Base-by-base conservation (phyloP, 1,284 basidiomycete species). In the Cutaneotrichosporon cavernicola region DNA sequence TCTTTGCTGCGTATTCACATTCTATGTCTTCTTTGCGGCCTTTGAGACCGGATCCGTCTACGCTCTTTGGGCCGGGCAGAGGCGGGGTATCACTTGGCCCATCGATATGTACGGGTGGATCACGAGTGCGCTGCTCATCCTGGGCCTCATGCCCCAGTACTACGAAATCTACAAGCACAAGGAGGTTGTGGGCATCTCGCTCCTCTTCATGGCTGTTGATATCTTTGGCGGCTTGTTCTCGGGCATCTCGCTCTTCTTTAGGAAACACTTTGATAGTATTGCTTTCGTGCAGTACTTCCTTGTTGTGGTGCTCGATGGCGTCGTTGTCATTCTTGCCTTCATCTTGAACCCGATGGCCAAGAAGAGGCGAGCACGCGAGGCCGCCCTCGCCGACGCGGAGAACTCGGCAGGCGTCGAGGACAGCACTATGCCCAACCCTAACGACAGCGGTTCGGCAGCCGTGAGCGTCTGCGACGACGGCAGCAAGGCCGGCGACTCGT, bases 181-280 rank as follows among this genome's bases (percentile, higher is more conserved):
- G 67, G 87, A 90, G 74, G 90, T 92, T 51, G 79, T 88, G 32
- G 90, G 90, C 6, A 87, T 93, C 64, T 89, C 87, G 1, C 79
- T 89, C 56, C 52, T 82, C 4, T 91, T 92, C 80, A 88, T 92
- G 82, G 69, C 80, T 1, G 83, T 91, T 59, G 90, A 92, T 74
- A 84, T 87, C 60, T 73, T 86, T 18, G 90, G 90, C 36, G 90
- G 88, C 5, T 77, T 92, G 11, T 91, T 91, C 77, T 80, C 76
- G 47, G 83, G 86, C 67, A 79, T 90, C 10, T 90, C 89, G 30
- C 83, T 92, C 40, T 85, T 84, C 22, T 91, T 91, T 82, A 86
- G 89, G 70, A 73, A 79, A 8, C 72, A 84, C 8, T 87, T 92
- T 68, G 89, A 92, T 75, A 76, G 84, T 21, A 81, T 89, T 40